These are phyloP conservation scores for Paragyromitra xinjiangensis DNA, from an alignment of 495 filamentous ascomycete genomes.

Conservation along the genomic window DNA sequence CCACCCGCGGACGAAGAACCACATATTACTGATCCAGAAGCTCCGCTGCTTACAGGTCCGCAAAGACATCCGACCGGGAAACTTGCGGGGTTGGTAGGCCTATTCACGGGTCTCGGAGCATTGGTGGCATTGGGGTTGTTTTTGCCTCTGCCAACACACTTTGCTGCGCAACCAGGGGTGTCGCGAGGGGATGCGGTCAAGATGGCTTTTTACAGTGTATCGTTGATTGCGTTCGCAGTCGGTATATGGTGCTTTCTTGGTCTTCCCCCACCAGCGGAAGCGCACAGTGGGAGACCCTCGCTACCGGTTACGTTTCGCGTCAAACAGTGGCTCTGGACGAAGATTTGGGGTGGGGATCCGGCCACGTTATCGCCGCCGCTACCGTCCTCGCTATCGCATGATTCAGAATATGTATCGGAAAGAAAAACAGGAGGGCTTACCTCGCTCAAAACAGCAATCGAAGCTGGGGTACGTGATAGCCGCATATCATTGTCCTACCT, in stretches of 20 bases:
- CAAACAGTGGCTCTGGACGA: slow-evolving; percentile 53
- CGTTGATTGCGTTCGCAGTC: slow-evolving; percentile 73
- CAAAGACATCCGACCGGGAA: slow-evolving; percentile 63
- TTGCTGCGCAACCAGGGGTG: slow-evolving; percentile 71
- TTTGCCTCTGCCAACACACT: slow-evolving; percentile 82
- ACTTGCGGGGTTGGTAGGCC: slow-evolving; percentile 86
- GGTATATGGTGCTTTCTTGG: slow-evolving; percentile 81
- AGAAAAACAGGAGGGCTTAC: slow-evolving; percentile 1
- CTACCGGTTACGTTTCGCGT: slow-evolving; percentile 6
- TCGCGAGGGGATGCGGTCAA: slow-evolving; percentile 74
- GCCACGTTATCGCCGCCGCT: slow-evolving; percentile 15
- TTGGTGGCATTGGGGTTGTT: slow-evolving; percentile 82
- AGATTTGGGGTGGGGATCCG: slow-evolving; percentile 53
- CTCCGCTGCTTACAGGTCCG: not conserved
- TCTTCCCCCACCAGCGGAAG: slow-evolving; percentile 61
- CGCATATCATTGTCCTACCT: slow-evolving; percentile 87
- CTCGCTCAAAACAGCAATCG: slow-evolving; percentile 24
- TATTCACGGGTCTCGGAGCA: slow-evolving; percentile 92
- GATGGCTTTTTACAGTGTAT: slow-evolving; percentile 86
- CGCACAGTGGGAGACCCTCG: not conserved
- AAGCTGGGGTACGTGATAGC: slow-evolving; percentile 66
- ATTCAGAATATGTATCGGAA: not conserved
- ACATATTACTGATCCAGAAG: slow-evolving; percentile 12
- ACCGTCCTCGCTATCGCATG: not conserved
- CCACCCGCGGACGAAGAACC: slow-evolving; percentile 26